Percentiles rank a stretch among this genome's conserved stretches.
phyloP scores from a whole-genome alignment of 2,329 filamentous ascomycete species.

The Waltergamsia citrina region DNA sequence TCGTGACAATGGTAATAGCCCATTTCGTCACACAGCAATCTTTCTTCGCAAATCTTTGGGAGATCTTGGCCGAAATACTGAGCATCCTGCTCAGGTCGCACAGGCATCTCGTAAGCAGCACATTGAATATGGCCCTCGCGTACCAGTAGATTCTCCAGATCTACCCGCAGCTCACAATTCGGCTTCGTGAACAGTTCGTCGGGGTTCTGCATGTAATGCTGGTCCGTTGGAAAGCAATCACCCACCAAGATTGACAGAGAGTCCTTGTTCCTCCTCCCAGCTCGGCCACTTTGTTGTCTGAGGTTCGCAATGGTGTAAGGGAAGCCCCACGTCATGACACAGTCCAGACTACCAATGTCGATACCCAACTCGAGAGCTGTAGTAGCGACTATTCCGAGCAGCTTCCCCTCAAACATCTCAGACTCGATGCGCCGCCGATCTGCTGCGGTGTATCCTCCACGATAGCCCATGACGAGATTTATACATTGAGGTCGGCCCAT shows the following conservation, averaged over 20 bases:
- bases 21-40: constrained; percentile 62
- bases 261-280: constrained; percentile 86
- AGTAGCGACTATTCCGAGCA: constrained; percentile 89
- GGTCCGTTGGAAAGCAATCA: constrained; percentile 82
- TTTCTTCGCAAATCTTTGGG: constrained; percentile 58
- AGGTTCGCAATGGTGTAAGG: constrained; percentile 93
- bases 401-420: constrained; percentile 94
- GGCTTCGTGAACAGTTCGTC: constrained; percentile 88
- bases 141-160: constrained; percentile 84
- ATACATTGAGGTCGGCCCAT: constrained; percentile 68
- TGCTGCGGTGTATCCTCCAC: constrained; percentile 88
- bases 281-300: constrained; percentile 87
- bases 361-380: constrained; percentile 89
- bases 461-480: constrained; percentile 84
- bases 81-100: constrained; percentile 65
- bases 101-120: constrained; percentile 89
- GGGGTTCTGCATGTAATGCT: constrained; percentile 95
- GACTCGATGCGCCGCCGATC: constrained; percentile 81
- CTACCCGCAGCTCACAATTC: constrained; percentile 81
- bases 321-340: constrained; percentile 88
- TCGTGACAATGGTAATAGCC: constrained; percentile 89
- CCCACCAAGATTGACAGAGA: constrained; percentile 85
- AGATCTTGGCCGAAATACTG: constrained; percentile 74
- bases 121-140: constrained; percentile 93
- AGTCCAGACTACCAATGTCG: constrained; percentile 89